Conservation (phyloP, 305 asterid species). For the Galium porrigens region DNA sequence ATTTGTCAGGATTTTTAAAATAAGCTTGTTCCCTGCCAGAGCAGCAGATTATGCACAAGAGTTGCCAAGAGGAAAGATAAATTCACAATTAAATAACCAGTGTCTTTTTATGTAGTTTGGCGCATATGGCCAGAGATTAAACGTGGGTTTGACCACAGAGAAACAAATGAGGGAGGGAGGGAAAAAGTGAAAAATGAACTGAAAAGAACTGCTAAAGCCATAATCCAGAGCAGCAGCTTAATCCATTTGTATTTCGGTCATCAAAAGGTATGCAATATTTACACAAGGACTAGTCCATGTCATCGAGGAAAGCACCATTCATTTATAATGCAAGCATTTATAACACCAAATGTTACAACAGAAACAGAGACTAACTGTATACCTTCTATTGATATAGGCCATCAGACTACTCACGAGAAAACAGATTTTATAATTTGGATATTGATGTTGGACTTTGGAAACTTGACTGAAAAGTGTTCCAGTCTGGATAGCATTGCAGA, state of each 20-base stretch:
- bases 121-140: too few species aligned
- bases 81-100: background rate
- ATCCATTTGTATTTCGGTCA: background rate
- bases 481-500: conserved; percentile 47
- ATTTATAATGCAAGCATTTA: background rate
- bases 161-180: background rate
- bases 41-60: conserved; percentile 14
- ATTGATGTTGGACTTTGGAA: conserved; percentile 37
- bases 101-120: too few species aligned
- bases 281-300: background rate
- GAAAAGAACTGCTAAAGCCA: background rate
- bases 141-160: too few species aligned
- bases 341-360: background rate
- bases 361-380: conserved; percentile 16
- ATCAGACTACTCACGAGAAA: conserved; percentile 64
- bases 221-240: background rate
- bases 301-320: background rate
- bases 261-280: background rate
- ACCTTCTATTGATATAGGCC: conserved; percentile 77
- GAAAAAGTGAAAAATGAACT: background rate
- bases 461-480: conserved; percentile 48
- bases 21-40: conserved; percentile 66
- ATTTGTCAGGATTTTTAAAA: conserved; percentile 54
- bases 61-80: background rate
- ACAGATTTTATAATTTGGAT: conserved; percentile 73